Base-by-base conservation (phyloP, 176 grass and related monocot genomes). In the Tuctoria greenei region DNA sequence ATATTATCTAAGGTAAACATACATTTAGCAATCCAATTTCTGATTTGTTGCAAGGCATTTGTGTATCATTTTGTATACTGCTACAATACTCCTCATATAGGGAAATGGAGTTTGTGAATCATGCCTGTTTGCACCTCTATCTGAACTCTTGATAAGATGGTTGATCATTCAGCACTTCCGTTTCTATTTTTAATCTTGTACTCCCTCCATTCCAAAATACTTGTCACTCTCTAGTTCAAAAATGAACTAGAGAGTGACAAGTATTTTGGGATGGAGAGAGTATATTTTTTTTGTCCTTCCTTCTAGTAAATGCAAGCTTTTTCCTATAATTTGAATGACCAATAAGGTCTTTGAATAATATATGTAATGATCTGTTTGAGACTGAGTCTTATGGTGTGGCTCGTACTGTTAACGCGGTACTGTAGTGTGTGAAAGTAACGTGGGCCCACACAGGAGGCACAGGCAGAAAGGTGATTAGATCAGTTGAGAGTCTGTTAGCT, bases 1-100 rank as follows among this genome's bases (percentile, higher is more conserved):
- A 7, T 98, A 98, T 82, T 98, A 86, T 77, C 89, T 98, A 81
- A 98, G 95, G 95, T 94, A 61, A 82, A 17, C 64, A 50, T 81
- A 51, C 26, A 52, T 44, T 49, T 43, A 50, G 43, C 69, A 71
- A 42, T 57, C 44, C 27, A 38, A 27, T 39, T 35, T 77, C 56
- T 45, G 35, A 69, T 76, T 24, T 47, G 7, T 47, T 57, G 43
- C 54, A 64, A 66, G 51, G 41, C 23, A 27, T 67, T 63, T 55
- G 40, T 57, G 34, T 64, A 75, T 21, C 56, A 64, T 44, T 54
- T 10, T 24, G 8, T 10, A 69, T 76, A 55, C 25, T 68, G 25
- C 17, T 74, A 63, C 70, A 56, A 14, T 52, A 24, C 16, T 67
- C 41, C 52, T 56, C 24, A n/a, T 15, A 21, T 43, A 26, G 26